Conservation (phyloP, 176 grass and related monocot genomes). For the Themeda triandra region DNA sequence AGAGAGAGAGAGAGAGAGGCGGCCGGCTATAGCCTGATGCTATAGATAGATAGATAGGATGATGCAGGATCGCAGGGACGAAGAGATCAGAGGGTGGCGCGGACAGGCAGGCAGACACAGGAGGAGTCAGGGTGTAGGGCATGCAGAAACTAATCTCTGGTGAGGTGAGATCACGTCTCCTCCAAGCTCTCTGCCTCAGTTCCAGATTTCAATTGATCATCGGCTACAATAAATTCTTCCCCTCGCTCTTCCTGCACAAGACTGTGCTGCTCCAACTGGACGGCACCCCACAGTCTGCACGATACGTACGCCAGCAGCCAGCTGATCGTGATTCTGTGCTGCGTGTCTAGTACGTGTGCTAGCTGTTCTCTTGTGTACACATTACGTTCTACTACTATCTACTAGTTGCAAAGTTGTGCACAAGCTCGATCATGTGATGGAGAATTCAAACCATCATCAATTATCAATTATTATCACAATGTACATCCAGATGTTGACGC, state of each 20-base stretch:
- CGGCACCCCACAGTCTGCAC: not conserved
- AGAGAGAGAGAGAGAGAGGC: not conserved
- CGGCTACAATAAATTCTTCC: slow-evolving; percentile 29
- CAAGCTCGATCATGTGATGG: not conserved
- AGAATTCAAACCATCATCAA: not conserved
- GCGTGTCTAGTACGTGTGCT: not conserved
- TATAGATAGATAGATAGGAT: slow-evolving; percentile 39
- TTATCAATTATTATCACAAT: not conserved
- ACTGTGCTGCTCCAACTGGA: slow-evolving; percentile 3
- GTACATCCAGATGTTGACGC: not conserved
- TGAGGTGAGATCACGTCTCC: slow-evolving; percentile 23
- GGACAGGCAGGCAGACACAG: slow-evolving; percentile 21
- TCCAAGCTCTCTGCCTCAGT: not conserved
- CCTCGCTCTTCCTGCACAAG: not conserved
- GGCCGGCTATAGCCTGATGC: not conserved
- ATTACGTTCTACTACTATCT: not conserved
- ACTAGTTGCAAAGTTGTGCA: not conserved
- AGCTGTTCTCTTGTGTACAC: not conserved
- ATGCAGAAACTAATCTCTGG: not conserved
- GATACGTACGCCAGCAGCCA: not conserved
- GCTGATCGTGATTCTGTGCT: slow-evolving; percentile 39
- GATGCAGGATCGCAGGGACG: slow-evolving; percentile 17
- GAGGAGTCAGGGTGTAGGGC: slow-evolving; percentile 31
- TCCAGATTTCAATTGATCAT: slow-evolving; percentile 26
- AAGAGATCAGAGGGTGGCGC: not conserved